Conservation (phyloP, 192 early-diverging fungal species). For the Phycomyces blakesleeanus region DNA sequence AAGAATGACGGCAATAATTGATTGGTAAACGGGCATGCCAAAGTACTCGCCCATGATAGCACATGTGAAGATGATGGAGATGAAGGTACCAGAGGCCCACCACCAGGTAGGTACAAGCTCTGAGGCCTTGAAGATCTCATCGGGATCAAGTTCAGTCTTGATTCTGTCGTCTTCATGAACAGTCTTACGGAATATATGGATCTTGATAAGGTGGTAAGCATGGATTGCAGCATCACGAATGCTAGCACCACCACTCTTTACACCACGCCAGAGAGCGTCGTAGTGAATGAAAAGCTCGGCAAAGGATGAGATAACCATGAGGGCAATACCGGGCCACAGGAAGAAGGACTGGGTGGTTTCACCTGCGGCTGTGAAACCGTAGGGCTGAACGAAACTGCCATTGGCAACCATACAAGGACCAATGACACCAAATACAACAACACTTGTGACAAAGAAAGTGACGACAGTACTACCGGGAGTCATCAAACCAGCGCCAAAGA, state of each 20-base stretch:
- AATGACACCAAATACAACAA: conserved; percentile 56
- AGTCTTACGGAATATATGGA: conserved; percentile 3
- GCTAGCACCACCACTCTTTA: conserved; percentile 33
- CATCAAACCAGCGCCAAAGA: conserved; percentile 66
- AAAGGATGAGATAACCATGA: conserved; percentile 64
- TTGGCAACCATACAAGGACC: conserved; percentile 50
- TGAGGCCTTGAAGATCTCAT: conserved; percentile 39
- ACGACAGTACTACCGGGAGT: conserved; percentile 49
- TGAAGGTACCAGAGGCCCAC: conserved; percentile 52
- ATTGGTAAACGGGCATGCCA: conserved; percentile 53
- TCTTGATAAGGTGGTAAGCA: conserved; percentile 12
- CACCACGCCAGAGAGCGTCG: conserved; percentile 38
- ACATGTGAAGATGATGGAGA: conserved; percentile 51
- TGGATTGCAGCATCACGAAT: conserved; percentile 2
- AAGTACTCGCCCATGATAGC: conserved; percentile 55
- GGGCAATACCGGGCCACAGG: conserved; percentile 65
- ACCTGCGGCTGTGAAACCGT: conserved; percentile 28
- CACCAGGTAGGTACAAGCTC: conserved; percentile 51
- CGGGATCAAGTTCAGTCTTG: conserved; percentile 22
- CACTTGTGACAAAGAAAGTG: conserved; percentile 49
- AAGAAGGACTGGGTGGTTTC: conserved; percentile 60
- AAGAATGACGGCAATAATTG: conserved; percentile 55
- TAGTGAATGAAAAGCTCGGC: conserved; percentile 54
- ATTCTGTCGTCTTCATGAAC: conserved; percentile 11
- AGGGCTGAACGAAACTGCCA: conserved; percentile 30